A percentile compares a stretch with the other conserved stretches of the same genome.
Conservation (phyloP, 2,329 filamentous ascomycete species). For the Colletotrichum ledebouriae region DNA sequence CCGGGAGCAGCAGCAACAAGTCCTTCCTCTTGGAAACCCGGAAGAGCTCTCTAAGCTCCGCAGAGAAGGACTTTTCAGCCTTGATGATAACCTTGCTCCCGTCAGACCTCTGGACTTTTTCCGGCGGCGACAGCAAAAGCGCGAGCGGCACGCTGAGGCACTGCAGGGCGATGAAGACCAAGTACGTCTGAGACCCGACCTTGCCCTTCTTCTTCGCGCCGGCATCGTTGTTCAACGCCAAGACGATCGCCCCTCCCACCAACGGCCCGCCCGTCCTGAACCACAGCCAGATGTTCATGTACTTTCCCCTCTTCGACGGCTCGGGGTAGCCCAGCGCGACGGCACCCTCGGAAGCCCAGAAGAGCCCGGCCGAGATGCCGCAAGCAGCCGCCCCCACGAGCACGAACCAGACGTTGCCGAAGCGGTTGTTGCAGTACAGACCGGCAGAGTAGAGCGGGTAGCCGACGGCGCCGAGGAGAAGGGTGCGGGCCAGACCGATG, state of each 20-base stretch:
- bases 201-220: conserved; percentile 45
- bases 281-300: conserved; percentile 55
- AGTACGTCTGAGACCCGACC: conserved; percentile 47
- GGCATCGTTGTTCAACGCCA: conserved; percentile 56
- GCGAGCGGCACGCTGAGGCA: conserved; percentile 47
- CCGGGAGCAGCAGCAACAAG: conserved; percentile 44
- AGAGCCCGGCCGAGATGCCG: conserved; percentile 62
- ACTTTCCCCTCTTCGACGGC: conserved; percentile 59
- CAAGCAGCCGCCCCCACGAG: conserved; percentile 62
- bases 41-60: conserved; percentile 46
- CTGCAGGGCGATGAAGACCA: conserved; percentile 49
- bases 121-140: conserved; percentile 47
- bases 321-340: conserved; percentile 64
- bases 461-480: conserved; percentile 60
- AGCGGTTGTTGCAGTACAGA: conserved; percentile 64
- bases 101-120: conserved; percentile 48
- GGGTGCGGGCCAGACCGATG: conserved; percentile 61
- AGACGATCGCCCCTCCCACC: conserved; percentile 60
- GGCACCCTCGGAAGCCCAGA: conserved; percentile 65
- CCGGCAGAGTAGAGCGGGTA: conserved; percentile 63
- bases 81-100: conserved; percentile 47
- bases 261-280: conserved; percentile 64
- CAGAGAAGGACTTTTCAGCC: conserved; percentile 44
- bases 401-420: conserved; percentile 65
- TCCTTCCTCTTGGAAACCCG: conserved; percentile 43